A percentile compares a stretch with the other conserved stretches of the same genome.
Evolutionary conservation across 371 early-diverging fungal genomes (phyloP).

Genomic region (Mucor saturninus): DNA sequence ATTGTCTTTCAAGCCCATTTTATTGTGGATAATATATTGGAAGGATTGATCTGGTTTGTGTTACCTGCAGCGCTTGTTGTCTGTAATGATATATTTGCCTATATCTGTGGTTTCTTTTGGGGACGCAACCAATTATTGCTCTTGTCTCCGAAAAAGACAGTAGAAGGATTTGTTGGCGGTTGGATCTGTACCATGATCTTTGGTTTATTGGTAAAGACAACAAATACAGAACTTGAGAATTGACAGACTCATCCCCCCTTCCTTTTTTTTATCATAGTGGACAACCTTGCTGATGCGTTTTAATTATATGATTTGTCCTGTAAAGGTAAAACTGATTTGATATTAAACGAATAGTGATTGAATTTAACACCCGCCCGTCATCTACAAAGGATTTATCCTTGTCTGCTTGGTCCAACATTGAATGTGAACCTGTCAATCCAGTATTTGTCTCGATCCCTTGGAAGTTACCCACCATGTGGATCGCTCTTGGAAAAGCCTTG

Average conservation of each 20-base stretch:
- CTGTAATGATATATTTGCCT: slow-evolving; percentile 98
- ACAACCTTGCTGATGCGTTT: slow-evolving; percentile 57
- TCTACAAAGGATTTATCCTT: slow-evolving; percentile 15
- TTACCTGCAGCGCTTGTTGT: slow-evolving; percentile 93
- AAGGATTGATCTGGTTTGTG: slow-evolving; percentile 96
- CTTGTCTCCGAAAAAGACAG: slow-evolving; percentile 98
- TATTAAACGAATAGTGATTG: too few species aligned
- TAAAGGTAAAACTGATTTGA: slow-evolving; percentile 33
- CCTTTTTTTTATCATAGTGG: slow-evolving; percentile 6
- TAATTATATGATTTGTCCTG: slow-evolving; percentile 89
- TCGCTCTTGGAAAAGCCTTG: slow-evolving; percentile 30
- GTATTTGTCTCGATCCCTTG: slow-evolving; percentile 52
- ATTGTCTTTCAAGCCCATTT: slow-evolving; percentile 92
- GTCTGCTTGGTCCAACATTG: slow-evolving; percentile 53
- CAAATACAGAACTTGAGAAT: not conserved
- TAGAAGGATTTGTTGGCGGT: slow-evolving; percentile 99
- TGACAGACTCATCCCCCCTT: too few species aligned
- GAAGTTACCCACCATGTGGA: slow-evolving; percentile 36
- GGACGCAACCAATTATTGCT: slow-evolving; percentile 91
- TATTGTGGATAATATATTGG: slow-evolving; percentile 95
- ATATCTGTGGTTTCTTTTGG: slow-evolving; percentile 94
- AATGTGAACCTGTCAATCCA: slow-evolving; percentile 55
- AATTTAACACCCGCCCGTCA: too few species aligned
- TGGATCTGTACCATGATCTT: slow-evolving; percentile 87
- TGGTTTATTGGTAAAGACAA: slow-evolving; percentile 73